Evolutionary conservation across 2,329 filamentous ascomycete genomes (phyloP).

Genomic region (Alternaria ethzedia): DNA sequence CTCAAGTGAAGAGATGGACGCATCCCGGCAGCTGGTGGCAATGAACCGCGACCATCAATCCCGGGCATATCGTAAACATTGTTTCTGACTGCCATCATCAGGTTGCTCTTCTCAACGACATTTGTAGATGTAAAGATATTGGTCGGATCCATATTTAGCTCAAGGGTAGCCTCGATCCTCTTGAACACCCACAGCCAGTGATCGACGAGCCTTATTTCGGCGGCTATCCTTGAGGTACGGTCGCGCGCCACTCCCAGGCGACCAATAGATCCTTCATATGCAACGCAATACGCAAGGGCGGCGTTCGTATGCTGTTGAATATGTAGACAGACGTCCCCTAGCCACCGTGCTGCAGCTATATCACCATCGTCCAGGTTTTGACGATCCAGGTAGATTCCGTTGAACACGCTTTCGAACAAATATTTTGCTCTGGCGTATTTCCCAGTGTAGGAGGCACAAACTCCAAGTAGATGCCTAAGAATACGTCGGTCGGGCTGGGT

Average conservation of each 20-base stretch:
- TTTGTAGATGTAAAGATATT: conserved; percentile 32
- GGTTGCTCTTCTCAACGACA: conserved; percentile 27
- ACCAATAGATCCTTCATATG: conserved; percentile 29
- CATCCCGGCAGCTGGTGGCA: neutral
- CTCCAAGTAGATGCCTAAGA: conserved; percentile 36
- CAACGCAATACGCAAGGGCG: conserved; percentile 37
- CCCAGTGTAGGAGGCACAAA: conserved; percentile 34
- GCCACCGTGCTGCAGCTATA: conserved; percentile 42
- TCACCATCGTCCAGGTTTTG: conserved; percentile 38
- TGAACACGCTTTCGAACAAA: conserved; percentile 36
- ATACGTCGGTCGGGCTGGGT: conserved; percentile 35
- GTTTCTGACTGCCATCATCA: conserved; percentile 20
- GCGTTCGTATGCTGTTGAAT: conserved; percentile 37
- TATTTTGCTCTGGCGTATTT: conserved; percentile 38
- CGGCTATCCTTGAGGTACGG: conserved; percentile 19
- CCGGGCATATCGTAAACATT: conserved; percentile 6
- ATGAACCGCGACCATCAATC: neutral
- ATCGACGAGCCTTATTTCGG: conserved; percentile 32
- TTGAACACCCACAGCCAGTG: conserved; percentile 23
- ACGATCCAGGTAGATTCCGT: conserved; percentile 26
- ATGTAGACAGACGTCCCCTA: conserved; percentile 42
- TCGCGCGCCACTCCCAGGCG: conserved; percentile 24
- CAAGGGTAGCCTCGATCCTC: conserved; percentile 22
- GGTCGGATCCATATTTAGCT: conserved; percentile 28
- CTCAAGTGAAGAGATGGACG: conserved; percentile 1